phyloP scores from a whole-genome alignment of 1,284 basidiomycete species.

The Lignosus rhinocerotis region DNA sequence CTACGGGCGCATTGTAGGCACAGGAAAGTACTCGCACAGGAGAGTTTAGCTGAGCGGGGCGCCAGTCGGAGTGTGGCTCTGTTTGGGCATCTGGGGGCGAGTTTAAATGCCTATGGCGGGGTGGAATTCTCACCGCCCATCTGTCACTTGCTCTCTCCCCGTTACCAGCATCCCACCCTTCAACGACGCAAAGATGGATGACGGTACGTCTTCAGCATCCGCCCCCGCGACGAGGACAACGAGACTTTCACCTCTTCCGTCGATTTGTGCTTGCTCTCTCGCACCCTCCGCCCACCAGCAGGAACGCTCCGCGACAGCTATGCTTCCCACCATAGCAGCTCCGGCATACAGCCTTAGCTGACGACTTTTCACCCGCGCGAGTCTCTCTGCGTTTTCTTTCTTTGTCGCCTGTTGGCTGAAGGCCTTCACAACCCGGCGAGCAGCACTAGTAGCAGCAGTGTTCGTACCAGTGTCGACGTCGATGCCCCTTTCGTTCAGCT shows the following conservation, averaged over 20 bases:
- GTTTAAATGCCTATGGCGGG: slow-evolving; percentile 16
- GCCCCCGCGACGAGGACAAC: slow-evolving; percentile 44
- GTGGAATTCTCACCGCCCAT: slow-evolving; percentile 8
- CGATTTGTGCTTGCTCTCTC: slow-evolving; percentile 32
- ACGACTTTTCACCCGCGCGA: slow-evolving; percentile 16
- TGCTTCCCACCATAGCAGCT: slow-evolving; percentile 13
- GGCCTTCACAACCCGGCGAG: slow-evolving; percentile 26
- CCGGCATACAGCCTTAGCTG: slow-evolving; percentile 30
- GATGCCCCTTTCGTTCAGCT: slow-evolving; percentile 19
- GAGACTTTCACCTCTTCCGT: slow-evolving; percentile 32
- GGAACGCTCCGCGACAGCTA: slow-evolving; percentile 17
- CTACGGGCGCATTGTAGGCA: too few species aligned
- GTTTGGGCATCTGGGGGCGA: slow-evolving; percentile 27
- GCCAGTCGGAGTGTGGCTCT: slow-evolving; percentile 31
- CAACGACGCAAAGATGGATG: slow-evolving; percentile 61
- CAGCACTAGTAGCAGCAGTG: slow-evolving; percentile 9
- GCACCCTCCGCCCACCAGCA: slow-evolving; percentile 31
- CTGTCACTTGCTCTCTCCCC: slow-evolving; percentile 18
- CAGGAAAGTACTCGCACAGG: too few species aligned
- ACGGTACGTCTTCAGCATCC: slow-evolving; percentile 81
- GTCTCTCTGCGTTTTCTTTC: slow-evolving; percentile 8
- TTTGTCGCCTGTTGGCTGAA: slow-evolving; percentile 35
- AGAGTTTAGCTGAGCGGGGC: not conserved
- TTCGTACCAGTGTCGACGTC: slow-evolving; percentile 20
- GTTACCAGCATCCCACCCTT: not conserved